Conservation (phyloP, 1,284 basidiomycete species). For the Rhodotorula sp. region DNA sequence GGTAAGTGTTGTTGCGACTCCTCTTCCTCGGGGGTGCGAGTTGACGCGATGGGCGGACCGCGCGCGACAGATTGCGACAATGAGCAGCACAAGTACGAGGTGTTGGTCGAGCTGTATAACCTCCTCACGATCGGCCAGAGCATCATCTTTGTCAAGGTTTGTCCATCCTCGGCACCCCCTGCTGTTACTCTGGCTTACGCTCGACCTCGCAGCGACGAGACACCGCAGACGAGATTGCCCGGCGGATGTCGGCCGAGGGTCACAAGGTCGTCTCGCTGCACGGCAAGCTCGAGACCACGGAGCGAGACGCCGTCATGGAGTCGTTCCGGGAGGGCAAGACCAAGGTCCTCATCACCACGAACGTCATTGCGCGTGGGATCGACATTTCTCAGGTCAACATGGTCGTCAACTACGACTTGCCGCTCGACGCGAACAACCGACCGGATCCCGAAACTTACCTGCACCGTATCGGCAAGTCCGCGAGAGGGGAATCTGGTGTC, state of each 20-base stretch:
- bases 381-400: slow-evolving; percentile 99
- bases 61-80: slow-evolving; percentile 51
- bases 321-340: slow-evolving; percentile 93
- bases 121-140: slow-evolving; percentile 92
- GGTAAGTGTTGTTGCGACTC: slow-evolving; percentile 59
- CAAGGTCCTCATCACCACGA: slow-evolving; percentile 98
- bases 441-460: slow-evolving; percentile 98
- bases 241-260: slow-evolving; percentile 86
- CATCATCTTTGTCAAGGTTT: slow-evolving; percentile 91
- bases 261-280: slow-evolving; percentile 96
- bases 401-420: slow-evolving; percentile 90
- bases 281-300: slow-evolving; percentile 83
- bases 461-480: slow-evolving; percentile 82
- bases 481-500: too few species aligned
- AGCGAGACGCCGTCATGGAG: slow-evolving; percentile 91
- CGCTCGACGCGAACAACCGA: slow-evolving; percentile 62
- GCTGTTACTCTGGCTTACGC: neutral
- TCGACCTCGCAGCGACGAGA: slow-evolving; percentile 65
- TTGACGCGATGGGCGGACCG: slow-evolving; percentile 30
- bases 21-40: neutral
- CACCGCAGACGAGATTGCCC: slow-evolving; percentile 89
- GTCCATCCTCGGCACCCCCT: slow-evolving; percentile 39
- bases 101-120: slow-evolving; percentile 86
- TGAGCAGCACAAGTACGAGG: slow-evolving; percentile 93
- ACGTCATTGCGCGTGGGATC: slow-evolving; percentile 97